Conservation (phyloP, 2,329 filamentous ascomycete species). For the Fusarium torreyae region DNA sequence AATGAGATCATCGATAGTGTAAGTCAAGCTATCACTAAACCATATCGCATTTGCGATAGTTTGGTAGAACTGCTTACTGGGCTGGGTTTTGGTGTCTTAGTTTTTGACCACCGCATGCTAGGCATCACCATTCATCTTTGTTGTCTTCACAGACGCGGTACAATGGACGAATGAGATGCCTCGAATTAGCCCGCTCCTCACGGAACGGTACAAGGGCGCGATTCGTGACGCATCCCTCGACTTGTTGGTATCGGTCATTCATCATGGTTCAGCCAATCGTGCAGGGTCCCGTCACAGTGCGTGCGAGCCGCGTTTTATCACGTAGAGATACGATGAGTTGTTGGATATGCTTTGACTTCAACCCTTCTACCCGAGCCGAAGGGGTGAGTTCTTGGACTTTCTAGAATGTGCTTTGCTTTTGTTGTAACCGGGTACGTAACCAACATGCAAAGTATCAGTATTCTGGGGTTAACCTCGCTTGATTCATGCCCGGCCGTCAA, state of each 20-base stretch:
- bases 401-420: constrained; percentile 18
- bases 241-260: constrained; percentile 45
- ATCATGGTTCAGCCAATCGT: constrained; percentile 40
- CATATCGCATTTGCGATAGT: no score
- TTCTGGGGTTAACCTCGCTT: constrained; percentile 37
- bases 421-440: constrained; percentile 10
- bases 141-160: constrained; percentile 22
- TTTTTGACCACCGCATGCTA: constrained; percentile 10
- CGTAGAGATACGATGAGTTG: constrained; percentile 30
- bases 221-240: constrained; percentile 46
- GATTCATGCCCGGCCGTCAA: constrained; percentile 26
- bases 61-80: no score
- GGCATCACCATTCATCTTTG: constrained; percentile 1
- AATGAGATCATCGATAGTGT: no score
- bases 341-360: constrained; percentile 40
- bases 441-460: constrained; percentile 23
- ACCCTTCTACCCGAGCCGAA: constrained; percentile 42
- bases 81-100: no score
- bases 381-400: constrained; percentile 12
- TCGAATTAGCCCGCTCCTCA: constrained; percentile 26
- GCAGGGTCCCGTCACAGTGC: constrained; percentile 41
- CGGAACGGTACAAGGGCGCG: constrained; percentile 32
- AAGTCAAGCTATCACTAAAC: no score
- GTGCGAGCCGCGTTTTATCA: constrained; percentile 32
- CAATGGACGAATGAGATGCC: constrained; percentile 32